Percentiles rank a stretch among this genome's conserved stretches.
These are phyloP conservation scores for Tolypocladium tundrense DNA, from an alignment of 2,329 filamentous ascomycete genomes.

Conservation along the genomic window DNA sequence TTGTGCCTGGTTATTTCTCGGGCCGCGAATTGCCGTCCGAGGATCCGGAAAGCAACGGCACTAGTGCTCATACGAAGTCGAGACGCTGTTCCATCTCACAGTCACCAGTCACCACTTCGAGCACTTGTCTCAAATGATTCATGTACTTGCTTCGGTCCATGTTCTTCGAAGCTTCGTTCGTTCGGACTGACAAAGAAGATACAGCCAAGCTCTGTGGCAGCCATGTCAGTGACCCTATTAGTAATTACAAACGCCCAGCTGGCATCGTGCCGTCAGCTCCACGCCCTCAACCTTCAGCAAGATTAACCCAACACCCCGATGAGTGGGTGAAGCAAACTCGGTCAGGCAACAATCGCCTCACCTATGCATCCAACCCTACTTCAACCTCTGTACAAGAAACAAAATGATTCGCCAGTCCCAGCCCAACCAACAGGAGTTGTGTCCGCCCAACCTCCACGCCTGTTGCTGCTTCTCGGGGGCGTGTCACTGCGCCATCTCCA, in stretches of 20 bases:
- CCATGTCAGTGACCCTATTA: conserved; percentile 1
- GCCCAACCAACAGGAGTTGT: neutral
- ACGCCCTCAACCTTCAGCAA: neutral
- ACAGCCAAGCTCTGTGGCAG: conserved; percentile 6
- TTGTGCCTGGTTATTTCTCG: neutral
- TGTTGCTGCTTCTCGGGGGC: neutral
- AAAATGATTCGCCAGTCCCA: neutral
- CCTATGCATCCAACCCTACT: neutral
- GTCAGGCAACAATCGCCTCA: neutral
- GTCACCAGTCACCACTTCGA: neutral
- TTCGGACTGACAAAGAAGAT: conserved; percentile 1
- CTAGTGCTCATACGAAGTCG: neutral
- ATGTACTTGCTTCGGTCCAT: neutral
- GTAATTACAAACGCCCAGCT: neutral
- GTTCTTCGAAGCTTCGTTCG: neutral
- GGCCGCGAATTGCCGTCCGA: neutral
- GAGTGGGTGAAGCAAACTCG: neutral
- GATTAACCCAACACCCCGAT: neutral
- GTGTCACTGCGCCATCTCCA: neutral
- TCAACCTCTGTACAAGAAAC: conserved; percentile 6
- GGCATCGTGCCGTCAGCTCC: neutral
- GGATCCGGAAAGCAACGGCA: neutral
- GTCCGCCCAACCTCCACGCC: neutral
- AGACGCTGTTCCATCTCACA: neutral
- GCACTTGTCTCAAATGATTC: neutral